Percentiles rank a stretch among this genome's conserved stretches.
Evolutionary conservation across 2,329 filamentous ascomycete species (phyloP).

Genomic region (Calonectria crousiana): DNA sequence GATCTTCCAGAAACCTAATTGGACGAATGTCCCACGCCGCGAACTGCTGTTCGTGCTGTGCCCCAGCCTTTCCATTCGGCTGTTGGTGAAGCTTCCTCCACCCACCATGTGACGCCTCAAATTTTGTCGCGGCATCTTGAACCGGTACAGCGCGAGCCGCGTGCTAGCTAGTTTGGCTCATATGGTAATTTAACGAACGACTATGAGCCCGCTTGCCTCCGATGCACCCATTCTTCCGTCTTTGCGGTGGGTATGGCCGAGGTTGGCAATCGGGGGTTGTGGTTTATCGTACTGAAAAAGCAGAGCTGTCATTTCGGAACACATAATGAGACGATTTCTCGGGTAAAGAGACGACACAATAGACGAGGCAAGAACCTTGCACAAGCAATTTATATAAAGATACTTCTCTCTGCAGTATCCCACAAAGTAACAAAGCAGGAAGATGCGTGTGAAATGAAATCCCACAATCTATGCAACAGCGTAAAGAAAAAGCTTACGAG

Average conservation of each 20-base stretch:
- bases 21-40: neutral
- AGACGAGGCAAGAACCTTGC: neutral
- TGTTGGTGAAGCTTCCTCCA: neutral
- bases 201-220: neutral
- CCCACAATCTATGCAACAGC: neutral
- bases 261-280: neutral
- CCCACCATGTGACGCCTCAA: slow-evolving; percentile 5
- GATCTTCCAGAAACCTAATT: neutral
- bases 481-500: neutral
- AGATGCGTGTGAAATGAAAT: neutral
- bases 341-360: too few species aligned
- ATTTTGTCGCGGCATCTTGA: neutral
- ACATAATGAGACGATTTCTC: neutral
- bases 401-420: neutral
- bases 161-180: neutral
- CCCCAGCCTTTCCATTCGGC: neutral
- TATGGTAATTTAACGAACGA: neutral
- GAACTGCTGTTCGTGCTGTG: neutral
- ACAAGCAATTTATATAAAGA: too few species aligned
- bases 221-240: neutral
- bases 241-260: neutral
- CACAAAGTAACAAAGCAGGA: neutral
- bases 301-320: neutral
- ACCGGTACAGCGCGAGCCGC: neutral
- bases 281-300: neutral